Evolutionary conservation across 495 filamentous ascomycete species (phyloP), one percentile per base, ranked within the genome.

Genomic region (Aspergillus conjunctus): DNA sequence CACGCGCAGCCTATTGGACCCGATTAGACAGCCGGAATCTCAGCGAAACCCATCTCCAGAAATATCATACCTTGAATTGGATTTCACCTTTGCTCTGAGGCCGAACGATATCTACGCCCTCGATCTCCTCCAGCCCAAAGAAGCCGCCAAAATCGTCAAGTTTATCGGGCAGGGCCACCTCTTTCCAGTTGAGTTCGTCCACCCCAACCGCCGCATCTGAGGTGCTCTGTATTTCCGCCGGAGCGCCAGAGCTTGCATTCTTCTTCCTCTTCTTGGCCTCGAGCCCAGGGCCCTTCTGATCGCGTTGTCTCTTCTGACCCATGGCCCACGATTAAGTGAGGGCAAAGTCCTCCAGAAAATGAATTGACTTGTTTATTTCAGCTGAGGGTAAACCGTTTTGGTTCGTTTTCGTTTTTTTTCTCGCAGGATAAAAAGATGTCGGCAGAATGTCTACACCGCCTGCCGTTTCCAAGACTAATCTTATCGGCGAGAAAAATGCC

Each of bases 121-220:
- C 91, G 48, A 97, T 86, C 67, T 98, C 94, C 63, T 98, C 93
- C 41, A 98, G 71, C 0, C 94, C 93, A 73, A 87, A 96, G 73
- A 98, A 97, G 0, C 95, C 94, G 63, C 92, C 91, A n/a, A 89
- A 90, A 79, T 98, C 90, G 44, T 94, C 90, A 61, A 96, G 81
- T 64, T 88, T 87, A 69, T 96, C 92, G 6, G 93, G 93, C 54
- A 97, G 80, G 21, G 86, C 71, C 15, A 97, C 92, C 59, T 87
- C 83, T 63, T 86, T 87, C 94, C 94, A 98, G 75, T 79, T 77
- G 32, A 98, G 80, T 17, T 87, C 81, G 63, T 94, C 86, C n/a
- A 89, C 55, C 6, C 65, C 69, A 59, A 76, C 66, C 53, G 72
- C 41, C 17, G 63, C 66, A 45, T 76, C 66, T 63, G 65, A 68